A percentile compares a stretch with the other conserved stretches of the same genome.
phyloP scores from a whole-genome alignment of 1,284 basidiomycete species.

The Ganoderma boninense region DNA sequence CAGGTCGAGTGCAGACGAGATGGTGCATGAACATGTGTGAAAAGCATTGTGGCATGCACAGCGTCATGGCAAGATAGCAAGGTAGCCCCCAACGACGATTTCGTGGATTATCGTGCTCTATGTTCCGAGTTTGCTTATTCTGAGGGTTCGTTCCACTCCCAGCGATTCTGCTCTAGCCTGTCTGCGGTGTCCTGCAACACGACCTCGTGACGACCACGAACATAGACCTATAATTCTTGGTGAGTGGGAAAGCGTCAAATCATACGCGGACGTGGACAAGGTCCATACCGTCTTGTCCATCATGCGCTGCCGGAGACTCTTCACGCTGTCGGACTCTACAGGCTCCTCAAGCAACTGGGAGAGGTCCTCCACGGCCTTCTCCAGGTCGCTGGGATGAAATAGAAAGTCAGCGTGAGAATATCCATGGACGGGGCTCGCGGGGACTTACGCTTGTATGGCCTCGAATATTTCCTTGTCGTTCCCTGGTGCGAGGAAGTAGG shows the following conservation, averaged over 20 bases:
- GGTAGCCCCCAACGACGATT: too few species aligned
- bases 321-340: slow-evolving; percentile 61
- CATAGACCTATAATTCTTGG: slow-evolving; percentile 38
- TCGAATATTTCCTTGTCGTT: slow-evolving; percentile 76
- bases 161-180: slow-evolving; percentile 40
- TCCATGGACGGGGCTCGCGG: slow-evolving; percentile 3
- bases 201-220: slow-evolving; percentile 40
- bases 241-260: neutral
- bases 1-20: too few species aligned
- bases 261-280: neutral
- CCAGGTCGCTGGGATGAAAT: slow-evolving; percentile 55
- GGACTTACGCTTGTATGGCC: slow-evolving; percentile 64
- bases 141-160: slow-evolving; percentile 39
- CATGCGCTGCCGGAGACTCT: slow-evolving; percentile 62
- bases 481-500: slow-evolving; percentile 67
- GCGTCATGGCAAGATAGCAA: too few species aligned
- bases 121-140: slow-evolving; percentile 18
- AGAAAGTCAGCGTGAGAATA: neutral
- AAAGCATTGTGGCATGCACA: too few species aligned
- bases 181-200: slow-evolving; percentile 42
- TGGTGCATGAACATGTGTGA: too few species aligned
- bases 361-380: slow-evolving; percentile 71
- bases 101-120: neutral
- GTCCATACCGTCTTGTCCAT: slow-evolving; percentile 62
- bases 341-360: slow-evolving; percentile 69